These are phyloP conservation scores for Dryas integrifolia DNA, from an alignment of 331 rosid genomes.

Conservation along the genomic window DNA sequence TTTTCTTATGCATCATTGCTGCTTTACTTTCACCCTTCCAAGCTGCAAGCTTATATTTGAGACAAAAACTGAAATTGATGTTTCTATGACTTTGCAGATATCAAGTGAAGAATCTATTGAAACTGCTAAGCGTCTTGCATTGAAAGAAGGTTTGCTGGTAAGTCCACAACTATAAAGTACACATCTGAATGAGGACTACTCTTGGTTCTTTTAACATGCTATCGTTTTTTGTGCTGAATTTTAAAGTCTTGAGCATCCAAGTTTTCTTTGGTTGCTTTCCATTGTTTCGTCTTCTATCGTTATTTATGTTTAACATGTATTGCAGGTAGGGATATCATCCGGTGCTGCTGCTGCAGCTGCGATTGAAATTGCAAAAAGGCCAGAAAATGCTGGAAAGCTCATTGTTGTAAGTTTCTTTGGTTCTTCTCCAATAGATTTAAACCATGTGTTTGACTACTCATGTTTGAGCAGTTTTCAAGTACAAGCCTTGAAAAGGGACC, in stretches of 20 bases:
- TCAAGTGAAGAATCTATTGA: constrained; percentile 87
- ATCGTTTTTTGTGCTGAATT: background rate
- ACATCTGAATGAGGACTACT: background rate
- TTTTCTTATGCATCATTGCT: no score
- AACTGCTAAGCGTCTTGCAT: constrained; percentile 79
- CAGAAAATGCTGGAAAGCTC: constrained; percentile 65
- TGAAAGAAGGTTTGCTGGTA: constrained; percentile 89
- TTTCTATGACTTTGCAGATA: constrained; percentile 45
- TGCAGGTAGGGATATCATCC: constrained; percentile 79
- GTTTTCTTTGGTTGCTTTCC: background rate
- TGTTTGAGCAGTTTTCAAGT: background rate
- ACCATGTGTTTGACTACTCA: background rate
- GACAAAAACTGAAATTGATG: background rate
- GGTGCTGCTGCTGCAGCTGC: constrained; percentile 81
- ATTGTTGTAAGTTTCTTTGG: constrained; percentile 51
- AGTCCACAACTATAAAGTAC: constrained; percentile 23
- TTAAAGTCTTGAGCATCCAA: background rate
- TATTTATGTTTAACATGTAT: constrained; percentile 9
- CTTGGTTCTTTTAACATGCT: background rate
- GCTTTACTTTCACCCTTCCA: background rate
- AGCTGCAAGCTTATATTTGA: constrained; percentile 5
- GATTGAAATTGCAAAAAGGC: constrained; percentile 60
- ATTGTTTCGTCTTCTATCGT: background rate
- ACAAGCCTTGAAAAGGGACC: background rate
- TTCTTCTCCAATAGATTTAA: background rate